Evolutionary conservation across 164 flowering plant species (phyloP), one percentile per base, ranked within the genome.

Genomic region (Taxillus chinensis): DNA sequence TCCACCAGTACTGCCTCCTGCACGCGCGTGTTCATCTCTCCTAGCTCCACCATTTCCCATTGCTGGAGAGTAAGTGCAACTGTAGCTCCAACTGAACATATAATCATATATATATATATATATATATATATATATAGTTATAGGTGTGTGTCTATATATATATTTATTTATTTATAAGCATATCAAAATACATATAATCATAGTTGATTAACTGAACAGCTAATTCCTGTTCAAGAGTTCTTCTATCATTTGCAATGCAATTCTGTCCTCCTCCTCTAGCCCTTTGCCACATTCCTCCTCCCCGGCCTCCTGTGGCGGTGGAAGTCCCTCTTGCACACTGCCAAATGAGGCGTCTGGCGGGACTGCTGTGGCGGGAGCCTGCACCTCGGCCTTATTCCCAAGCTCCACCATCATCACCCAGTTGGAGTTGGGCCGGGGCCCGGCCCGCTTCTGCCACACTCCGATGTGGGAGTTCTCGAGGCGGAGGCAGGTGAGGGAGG

Each of bases 201-300:
- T 43, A 43, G 8, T 27, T 5, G 14, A 61, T 3, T 15, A 10
- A 7, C n/a, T 40, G 5, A 41, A 17, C n/a, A 8, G 50, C 69
- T 50, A 80, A 59, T 72, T 78, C 71, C 74, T 68, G 67, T 75
- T 80, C 7, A 84, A 80, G 14, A 84, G 68, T 50, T 84, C 89
- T 40, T 84, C 89, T 16, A 84, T 82, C 89, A 84, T 84, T 63
- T 84, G 89, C 77, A 80, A 58, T 40, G 89, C 83, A 67, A 80
- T 68, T 50, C 63, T 74, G 8, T 85, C 87, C 61, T 85, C 90
- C 67, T 85, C 90, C 61, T 73, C 73, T 41, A 77, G 46, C 37
- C 75, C 68, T 15, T 39, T 43, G 14, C 17, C 56, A 39, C 61
- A 17, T 56, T 45, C 61, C 51, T 13, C 42, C 49, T 5, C 27